Percentiles rank a stretch among this genome's conserved stretches.
Conservation (phyloP, 179 eudicot genomes). For the Corrigiola litoralis region DNA sequence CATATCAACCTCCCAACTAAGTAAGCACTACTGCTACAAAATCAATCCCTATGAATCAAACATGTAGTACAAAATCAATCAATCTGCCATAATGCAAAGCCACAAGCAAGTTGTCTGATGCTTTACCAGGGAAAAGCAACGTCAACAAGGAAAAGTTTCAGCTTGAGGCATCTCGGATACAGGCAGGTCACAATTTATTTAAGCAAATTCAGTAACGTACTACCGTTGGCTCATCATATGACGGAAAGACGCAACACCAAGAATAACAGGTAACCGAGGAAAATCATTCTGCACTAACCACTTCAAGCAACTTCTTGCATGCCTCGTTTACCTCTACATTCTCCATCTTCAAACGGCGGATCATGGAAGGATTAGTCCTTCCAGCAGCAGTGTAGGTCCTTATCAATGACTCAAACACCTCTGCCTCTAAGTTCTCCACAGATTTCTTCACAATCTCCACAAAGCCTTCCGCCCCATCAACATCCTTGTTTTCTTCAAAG, state of each 20-base stretch:
- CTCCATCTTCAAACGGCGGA: conserved; percentile 86
- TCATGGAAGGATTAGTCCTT: conserved; percentile 56
- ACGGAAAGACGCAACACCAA: neutral
- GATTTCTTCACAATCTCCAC: conserved; percentile 54
- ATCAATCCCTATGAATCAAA: neutral
- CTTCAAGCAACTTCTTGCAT: conserved; percentile 60
- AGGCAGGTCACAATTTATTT: neutral
- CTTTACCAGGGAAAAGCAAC: neutral
- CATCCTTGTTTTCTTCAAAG: conserved; percentile 75
- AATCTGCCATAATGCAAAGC: neutral
- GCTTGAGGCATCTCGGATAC: neutral
- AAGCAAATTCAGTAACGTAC: neutral
- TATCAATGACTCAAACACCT: conserved; percentile 58
- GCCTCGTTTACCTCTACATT: conserved; percentile 71
- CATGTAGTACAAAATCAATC: neutral
- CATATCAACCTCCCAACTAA: too few relatives aligned
- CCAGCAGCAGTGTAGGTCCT: conserved; percentile 73
- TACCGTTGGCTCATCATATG: neutral
- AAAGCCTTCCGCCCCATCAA: conserved; percentile 74
- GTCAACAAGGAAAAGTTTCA: neutral
- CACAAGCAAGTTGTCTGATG: neutral
- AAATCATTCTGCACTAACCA: conserved; percentile 44
- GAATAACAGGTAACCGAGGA: neutral
- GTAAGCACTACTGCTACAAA: neutral
- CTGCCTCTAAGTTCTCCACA: conserved; percentile 38